Evolutionary conservation across 345 rosid species (phyloP).

Genomic region (Erucastrum elatum): DNA sequence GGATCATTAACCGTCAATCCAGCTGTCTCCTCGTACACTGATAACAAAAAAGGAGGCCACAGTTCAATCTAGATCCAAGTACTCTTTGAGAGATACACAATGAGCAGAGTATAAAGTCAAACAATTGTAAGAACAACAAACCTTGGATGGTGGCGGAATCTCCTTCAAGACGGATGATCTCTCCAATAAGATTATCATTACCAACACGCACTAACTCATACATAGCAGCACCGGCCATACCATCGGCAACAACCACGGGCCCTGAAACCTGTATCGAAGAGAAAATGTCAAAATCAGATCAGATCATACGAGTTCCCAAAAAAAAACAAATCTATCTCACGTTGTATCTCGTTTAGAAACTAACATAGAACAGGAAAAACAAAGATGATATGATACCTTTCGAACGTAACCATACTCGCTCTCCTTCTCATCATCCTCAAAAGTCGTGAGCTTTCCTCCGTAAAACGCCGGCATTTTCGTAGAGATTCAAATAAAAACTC

Average conservation of each 20-base stretch:
- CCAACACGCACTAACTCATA: conserved; percentile 99
- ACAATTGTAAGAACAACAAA: conserved; percentile 5
- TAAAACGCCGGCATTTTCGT: conserved; percentile 76
- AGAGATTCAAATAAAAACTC: neutral
- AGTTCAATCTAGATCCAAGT: neutral
- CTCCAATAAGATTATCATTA: conserved; percentile 92
- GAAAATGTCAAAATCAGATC: conserved; percentile 21
- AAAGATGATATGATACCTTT: conserved; percentile 53
- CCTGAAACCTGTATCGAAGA: conserved; percentile 78
- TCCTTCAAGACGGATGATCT: conserved; percentile 98
- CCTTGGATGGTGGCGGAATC: conserved; percentile 99
- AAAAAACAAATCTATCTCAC: conserved; percentile 22
- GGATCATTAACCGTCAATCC: conserved; percentile 96
- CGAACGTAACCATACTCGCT: conserved; percentile 99
- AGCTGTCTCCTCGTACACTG: conserved; percentile 98
- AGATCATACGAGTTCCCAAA: conserved; percentile 16
- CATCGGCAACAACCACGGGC: conserved; percentile 98
- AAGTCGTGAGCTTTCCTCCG: conserved; percentile 86
- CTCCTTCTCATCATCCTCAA: conserved; percentile 95
- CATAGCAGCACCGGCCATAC: conserved; percentile 99
- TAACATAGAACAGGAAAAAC: neutral
- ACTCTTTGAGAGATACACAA: neutral
- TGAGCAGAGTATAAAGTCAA: neutral
- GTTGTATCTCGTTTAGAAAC: neutral
- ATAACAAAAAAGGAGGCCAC: neutral